Evolutionary conservation across 2,329 filamentous ascomycete genomes (phyloP).

Genomic region (Ampelomyces quisqualis): DNA sequence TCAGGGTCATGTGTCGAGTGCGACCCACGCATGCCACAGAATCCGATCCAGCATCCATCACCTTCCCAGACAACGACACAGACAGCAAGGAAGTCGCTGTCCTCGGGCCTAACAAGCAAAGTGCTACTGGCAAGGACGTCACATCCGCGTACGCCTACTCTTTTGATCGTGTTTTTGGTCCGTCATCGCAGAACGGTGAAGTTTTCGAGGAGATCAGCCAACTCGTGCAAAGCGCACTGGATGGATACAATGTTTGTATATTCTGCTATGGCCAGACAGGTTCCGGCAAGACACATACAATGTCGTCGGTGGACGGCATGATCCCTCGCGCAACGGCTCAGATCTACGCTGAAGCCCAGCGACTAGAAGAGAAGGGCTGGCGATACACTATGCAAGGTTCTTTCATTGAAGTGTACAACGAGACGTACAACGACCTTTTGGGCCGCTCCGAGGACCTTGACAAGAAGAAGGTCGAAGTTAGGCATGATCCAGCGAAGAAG

Average conservation of each 20-base stretch:
- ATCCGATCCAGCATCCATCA: slow-evolving; percentile 67
- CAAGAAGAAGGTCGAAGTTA: slow-evolving; percentile 84
- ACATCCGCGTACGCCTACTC: slow-evolving; percentile 82
- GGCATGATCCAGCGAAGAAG: slow-evolving; percentile 78
- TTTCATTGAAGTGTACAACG: slow-evolving; percentile 98
- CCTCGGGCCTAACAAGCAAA: slow-evolving; percentile 79
- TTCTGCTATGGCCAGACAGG: slow-evolving; percentile 98
- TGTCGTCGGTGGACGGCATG: slow-evolving; percentile 95
- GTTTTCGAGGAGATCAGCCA: slow-evolving; percentile 97
- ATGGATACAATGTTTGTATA: slow-evolving; percentile 98
- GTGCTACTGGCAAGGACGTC: slow-evolving; percentile 71
- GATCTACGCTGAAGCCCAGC: slow-evolving; percentile 85
- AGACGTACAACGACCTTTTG: slow-evolving; percentile 89
- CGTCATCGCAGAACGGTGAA: slow-evolving; percentile 73
- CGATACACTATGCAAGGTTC: slow-evolving; percentile 90
- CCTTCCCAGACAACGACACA: slow-evolving; percentile 75
- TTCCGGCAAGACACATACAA: slow-evolving; percentile 94
- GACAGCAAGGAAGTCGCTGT: slow-evolving; percentile 87
- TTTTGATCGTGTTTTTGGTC: slow-evolving; percentile 90
- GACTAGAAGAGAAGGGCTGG: slow-evolving; percentile 89
- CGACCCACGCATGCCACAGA: slow-evolving; percentile 68
- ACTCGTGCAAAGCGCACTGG: slow-evolving; percentile 90
- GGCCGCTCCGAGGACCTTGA: slow-evolving; percentile 68
- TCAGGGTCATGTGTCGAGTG: slow-evolving; percentile 95
- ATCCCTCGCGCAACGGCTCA: slow-evolving; percentile 91